A percentile compares a stretch with the other conserved stretches of the same genome.
These are phyloP conservation scores for Fusarium sp. DNA, from an alignment of 2,329 filamentous ascomycete species.

Conservation along the genomic window DNA sequence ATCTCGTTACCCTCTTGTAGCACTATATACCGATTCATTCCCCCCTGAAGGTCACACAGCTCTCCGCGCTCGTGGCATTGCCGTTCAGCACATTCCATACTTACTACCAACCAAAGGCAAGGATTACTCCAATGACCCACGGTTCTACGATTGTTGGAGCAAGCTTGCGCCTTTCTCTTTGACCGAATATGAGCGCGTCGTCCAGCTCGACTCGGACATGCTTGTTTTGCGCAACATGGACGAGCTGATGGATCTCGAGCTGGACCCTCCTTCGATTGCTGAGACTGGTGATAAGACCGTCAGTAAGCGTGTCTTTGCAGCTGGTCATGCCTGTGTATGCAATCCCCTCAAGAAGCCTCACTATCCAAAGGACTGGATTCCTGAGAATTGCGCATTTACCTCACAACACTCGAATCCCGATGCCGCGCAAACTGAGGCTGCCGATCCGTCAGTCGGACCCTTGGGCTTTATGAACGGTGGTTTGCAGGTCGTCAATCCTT, in stretches of 20 bases:
- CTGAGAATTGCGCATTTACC: slow-evolving; percentile 68
- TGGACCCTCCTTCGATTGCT: slow-evolving; percentile 61
- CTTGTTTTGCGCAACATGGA: slow-evolving; percentile 86
- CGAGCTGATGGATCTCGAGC: slow-evolving; percentile 84
- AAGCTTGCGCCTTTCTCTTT: slow-evolving; percentile 85
- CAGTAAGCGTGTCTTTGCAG: slow-evolving; percentile 77
- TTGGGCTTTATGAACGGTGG: slow-evolving; percentile 62
- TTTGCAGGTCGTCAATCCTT: slow-evolving; percentile 66
- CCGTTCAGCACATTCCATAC: slow-evolving; percentile 75
- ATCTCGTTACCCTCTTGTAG: slow-evolving; percentile 81
- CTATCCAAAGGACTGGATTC: slow-evolving; percentile 78
- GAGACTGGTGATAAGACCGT: slow-evolving; percentile 25
- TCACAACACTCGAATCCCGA: slow-evolving; percentile 60
- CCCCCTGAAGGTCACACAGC: slow-evolving; percentile 74
- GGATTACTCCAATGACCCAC: slow-evolving; percentile 79
- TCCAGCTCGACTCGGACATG: slow-evolving; percentile 92
- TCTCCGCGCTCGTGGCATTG: slow-evolving; percentile 74
- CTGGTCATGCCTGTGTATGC: slow-evolving; percentile 85
- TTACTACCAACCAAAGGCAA: slow-evolving; percentile 72
- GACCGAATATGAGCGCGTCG: slow-evolving; percentile 79
- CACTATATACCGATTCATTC: slow-evolving; percentile 83
- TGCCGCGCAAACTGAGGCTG: slow-evolving; percentile 56
- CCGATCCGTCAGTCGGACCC: slow-evolving; percentile 56
- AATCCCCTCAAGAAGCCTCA: slow-evolving; percentile 82
- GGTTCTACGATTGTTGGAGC: slow-evolving; percentile 91